These are phyloP conservation scores for Penicillium goetzii DNA, from an alignment of 495 filamentous ascomycete genomes.

Conservation along the genomic window DNA sequence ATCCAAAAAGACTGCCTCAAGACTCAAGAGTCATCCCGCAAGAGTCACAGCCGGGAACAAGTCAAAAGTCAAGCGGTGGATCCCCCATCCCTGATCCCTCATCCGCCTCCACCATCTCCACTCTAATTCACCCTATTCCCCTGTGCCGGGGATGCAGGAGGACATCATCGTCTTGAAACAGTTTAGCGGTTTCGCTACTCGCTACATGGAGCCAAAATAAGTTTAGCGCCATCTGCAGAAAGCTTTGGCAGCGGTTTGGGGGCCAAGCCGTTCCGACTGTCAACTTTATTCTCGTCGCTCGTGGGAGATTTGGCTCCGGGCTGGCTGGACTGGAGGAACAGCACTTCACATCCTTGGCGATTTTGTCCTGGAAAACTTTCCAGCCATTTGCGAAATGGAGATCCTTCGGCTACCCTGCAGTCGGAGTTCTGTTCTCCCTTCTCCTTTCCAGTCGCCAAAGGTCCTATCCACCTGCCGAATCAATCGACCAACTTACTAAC, in stretches of 20 bases:
- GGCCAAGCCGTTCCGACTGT: conserved; percentile 11
- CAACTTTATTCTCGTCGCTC: conserved; percentile 5
- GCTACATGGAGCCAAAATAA: conserved; percentile 29
- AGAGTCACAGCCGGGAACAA: background rate
- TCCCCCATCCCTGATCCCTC: background rate
- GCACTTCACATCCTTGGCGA: background rate
- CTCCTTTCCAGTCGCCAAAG: background rate
- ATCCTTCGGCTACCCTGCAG: background rate
- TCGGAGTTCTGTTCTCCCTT: background rate
- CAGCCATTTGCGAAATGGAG: background rate
- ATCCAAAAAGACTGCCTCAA: background rate
- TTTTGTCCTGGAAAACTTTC: background rate
- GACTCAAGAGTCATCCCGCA: background rate
- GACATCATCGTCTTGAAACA: background rate
- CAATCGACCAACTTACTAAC: background rate
- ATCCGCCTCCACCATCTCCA: conserved; percentile 7
- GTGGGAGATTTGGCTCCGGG: background rate
- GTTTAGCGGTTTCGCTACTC: conserved; percentile 26
- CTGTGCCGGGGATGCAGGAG: conserved; percentile 6
- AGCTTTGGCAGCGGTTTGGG: conserved; percentile 17
- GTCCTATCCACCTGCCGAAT: background rate
- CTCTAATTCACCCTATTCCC: background rate
- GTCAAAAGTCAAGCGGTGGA: background rate
- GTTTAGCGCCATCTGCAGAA: conserved; percentile 20
- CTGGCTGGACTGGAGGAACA: background rate